Evolutionary conservation across 805 yeast genomes (phyloP).

Genomic region (Saccharomycopsis guyanensis): DNA sequence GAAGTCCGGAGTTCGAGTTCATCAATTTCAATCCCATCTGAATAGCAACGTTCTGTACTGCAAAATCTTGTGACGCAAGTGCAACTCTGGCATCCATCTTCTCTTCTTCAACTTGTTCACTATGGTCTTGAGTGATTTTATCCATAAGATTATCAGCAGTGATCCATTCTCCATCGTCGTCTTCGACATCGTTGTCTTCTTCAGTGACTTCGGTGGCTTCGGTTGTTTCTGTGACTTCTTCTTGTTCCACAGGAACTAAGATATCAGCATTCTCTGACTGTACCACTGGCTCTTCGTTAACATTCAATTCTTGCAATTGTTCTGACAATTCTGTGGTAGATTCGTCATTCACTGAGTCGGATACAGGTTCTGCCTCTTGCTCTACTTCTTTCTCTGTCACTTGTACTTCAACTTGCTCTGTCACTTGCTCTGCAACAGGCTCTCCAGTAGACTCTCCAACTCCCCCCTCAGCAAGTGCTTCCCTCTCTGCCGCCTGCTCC

Average conservation of each 20-base stretch:
- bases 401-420: constrained; percentile 26
- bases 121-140: constrained; percentile 58
- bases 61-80: constrained; percentile 91
- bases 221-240: constrained; percentile 17
- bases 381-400: constrained; percentile 20
- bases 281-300: constrained; percentile 1
- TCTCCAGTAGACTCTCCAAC: constrained; percentile 4
- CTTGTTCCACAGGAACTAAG: neutral
- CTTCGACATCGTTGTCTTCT: constrained; percentile 42
- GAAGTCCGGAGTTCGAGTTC: constrained; percentile 77
- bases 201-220: constrained; percentile 15
- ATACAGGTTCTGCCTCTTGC: constrained; percentile 13
- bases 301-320: constrained; percentile 8
- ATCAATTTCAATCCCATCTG: constrained; percentile 84
- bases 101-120: constrained; percentile 44
- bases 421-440: constrained; percentile 26
- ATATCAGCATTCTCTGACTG: constrained; percentile 11
- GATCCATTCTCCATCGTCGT: constrained; percentile 90
- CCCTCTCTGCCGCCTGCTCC: constrained; percentile 47
- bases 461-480: constrained; percentile 21
- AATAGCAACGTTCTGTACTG: constrained; percentile 90
- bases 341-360: too few relatives aligned
- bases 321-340: constrained; percentile 13
- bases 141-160: constrained; percentile 78
- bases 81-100: constrained; percentile 58